Evolutionary conservation across 129 eudicot genomes (phyloP).

Genomic region (Pseudognaphalium luteoalbum): DNA sequence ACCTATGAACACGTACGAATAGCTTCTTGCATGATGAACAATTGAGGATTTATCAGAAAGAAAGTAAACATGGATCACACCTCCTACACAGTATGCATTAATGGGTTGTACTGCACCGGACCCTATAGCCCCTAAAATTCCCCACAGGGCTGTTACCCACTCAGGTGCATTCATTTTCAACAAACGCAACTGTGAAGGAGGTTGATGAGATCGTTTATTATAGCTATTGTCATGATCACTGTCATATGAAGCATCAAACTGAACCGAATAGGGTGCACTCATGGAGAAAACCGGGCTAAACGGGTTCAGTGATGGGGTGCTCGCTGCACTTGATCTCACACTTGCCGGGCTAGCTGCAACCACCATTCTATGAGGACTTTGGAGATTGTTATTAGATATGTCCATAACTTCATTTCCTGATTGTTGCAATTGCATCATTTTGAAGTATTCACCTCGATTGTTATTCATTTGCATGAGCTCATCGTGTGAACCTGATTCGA

Average conservation of each 20-base stretch:
- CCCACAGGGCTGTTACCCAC: slow-evolving; percentile 50
- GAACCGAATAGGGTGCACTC: slow-evolving; percentile 56
- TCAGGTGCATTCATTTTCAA: slow-evolving; percentile 72
- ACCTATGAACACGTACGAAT: slow-evolving; percentile 54
- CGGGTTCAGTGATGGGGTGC: slow-evolving; percentile 50
- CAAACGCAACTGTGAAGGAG: slow-evolving; percentile 63
- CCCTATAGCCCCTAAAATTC: slow-evolving; percentile 68
- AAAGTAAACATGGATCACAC: slow-evolving; percentile 58
- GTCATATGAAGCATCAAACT: slow-evolving; percentile 48
- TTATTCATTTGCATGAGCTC: slow-evolving; percentile 47
- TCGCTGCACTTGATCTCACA: slow-evolving; percentile 48
- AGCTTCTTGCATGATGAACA: slow-evolving; percentile 44
- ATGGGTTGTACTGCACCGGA: slow-evolving; percentile 72
- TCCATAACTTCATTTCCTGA: slow-evolving; percentile 21
- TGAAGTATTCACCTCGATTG: slow-evolving; percentile 37
- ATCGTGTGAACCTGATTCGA: slow-evolving; percentile 65
- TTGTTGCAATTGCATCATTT: slow-evolving; percentile 63
- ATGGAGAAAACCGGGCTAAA: slow-evolving; percentile 60
- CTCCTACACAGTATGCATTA: slow-evolving; percentile 67
- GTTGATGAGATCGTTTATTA: slow-evolving; percentile 23
- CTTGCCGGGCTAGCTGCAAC: slow-evolving; percentile 52
- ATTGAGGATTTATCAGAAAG: slow-evolving; percentile 45
- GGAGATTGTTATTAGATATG: slow-evolving; percentile 13
- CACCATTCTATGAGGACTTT: slow-evolving; percentile 33
- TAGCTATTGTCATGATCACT: slow-evolving; percentile 46